Percentiles rank a stretch among this genome's conserved stretches.
phyloP scores from a whole-genome alignment of 805 yeast genomes.

The Kuraishia hungarica region DNA sequence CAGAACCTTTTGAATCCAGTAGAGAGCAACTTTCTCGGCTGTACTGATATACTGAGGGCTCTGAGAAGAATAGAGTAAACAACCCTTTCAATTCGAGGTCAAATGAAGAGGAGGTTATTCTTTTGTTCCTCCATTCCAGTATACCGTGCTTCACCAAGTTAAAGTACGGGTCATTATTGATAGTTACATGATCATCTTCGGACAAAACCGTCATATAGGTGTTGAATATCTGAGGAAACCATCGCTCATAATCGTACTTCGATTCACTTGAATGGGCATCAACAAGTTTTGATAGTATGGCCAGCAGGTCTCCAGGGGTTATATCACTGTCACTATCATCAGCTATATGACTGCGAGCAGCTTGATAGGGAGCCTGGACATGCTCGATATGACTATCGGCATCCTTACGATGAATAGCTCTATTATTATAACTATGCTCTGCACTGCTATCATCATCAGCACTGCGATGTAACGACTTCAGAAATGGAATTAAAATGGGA shows the following conservation, averaged over 20 bases:
- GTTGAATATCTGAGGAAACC: constrained; percentile 17
- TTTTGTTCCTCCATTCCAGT: constrained; percentile 9
- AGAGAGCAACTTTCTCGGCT: background rate
- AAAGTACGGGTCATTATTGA: constrained; percentile 14
- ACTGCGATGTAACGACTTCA: background rate
- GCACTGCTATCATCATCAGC: too few species aligned
- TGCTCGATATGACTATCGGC: too few species aligned
- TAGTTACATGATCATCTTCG: constrained; percentile 6
- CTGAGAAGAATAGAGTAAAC: constrained; percentile 9
- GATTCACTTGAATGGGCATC: background rate
- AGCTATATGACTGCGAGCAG: too few species aligned
- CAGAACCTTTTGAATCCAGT: background rate
- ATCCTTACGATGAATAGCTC: too few species aligned
- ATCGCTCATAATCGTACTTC: constrained; percentile 39
- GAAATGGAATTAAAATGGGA: background rate
- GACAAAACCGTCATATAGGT: constrained; percentile 12
- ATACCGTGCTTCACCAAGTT: constrained; percentile 11
- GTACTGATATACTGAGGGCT: constrained; percentile 6
- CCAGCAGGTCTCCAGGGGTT: background rate
- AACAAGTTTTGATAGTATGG: background rate
- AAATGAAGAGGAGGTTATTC: constrained; percentile 10
- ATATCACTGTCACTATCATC: too few species aligned
- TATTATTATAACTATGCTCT: too few species aligned
- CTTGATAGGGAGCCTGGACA: too few species aligned
- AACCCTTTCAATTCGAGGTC: constrained; percentile 10